phyloP scores from a whole-genome alignment of 2,329 filamentous ascomycete genomes.

The Furcasterigmium furcatum region DNA sequence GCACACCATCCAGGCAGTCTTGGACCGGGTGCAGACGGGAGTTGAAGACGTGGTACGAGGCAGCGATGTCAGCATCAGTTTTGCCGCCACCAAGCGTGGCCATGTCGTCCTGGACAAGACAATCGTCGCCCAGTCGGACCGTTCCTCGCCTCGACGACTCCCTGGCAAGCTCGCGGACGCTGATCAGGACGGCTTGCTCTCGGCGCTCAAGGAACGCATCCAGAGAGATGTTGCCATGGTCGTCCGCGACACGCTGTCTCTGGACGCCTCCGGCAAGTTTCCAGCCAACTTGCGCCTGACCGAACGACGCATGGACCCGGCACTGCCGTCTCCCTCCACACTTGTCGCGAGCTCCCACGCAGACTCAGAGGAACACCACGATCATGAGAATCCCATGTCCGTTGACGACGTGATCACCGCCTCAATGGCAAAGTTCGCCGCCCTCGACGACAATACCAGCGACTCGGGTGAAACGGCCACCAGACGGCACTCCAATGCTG shows the following conservation, averaged over 20 bases:
- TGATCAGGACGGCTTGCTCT: constrained; percentile 32
- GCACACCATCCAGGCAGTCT: constrained; percentile 41
- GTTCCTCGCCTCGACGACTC: not conserved
- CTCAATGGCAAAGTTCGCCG: not conserved
- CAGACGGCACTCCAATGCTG: not conserved
- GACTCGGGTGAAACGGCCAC: not conserved
- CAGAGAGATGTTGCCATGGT: constrained; percentile 44
- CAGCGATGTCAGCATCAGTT: constrained; percentile 40
- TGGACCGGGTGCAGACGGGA: constrained; percentile 49
- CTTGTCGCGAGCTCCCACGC: not conserved
- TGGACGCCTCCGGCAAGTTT: constrained; percentile 23
- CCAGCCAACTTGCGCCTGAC: constrained; percentile 16
- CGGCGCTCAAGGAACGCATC: constrained; percentile 40
- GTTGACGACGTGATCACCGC: not conserved
- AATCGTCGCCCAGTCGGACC: constrained; percentile 22
- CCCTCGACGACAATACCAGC: not conserved
- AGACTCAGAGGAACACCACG: not conserved
- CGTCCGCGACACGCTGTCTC: constrained; percentile 47
- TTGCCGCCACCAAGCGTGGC: constrained; percentile 48
- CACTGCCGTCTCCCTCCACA: not conserved
- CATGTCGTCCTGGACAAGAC: constrained; percentile 50
- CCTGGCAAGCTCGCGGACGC: constrained; percentile 16
- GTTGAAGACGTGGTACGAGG: constrained; percentile 44
- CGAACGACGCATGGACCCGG: constrained; percentile 4
- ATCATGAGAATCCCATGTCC: not conserved